Base-by-base conservation (phyloP, 495 filamentous ascomycete genomes). In the Aspergillus sparsus region DNA sequence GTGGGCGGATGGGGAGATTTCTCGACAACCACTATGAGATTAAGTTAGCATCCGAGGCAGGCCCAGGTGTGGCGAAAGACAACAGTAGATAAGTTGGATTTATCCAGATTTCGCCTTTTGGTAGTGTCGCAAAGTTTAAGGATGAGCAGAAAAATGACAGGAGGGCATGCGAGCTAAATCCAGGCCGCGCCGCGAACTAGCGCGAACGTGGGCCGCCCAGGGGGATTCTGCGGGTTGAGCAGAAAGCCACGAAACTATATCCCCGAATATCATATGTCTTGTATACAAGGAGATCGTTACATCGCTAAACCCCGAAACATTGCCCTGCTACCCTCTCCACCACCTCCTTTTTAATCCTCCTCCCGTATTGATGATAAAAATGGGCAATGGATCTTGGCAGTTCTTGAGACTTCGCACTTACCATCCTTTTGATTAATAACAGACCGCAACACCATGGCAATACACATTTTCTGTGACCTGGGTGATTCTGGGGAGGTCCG, bases 391-490 rank as follows among this genome's bases (percentile, higher is more conserved):
- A 57, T 12, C 39, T 31, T 7, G 13, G 44, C 36, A 47, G 18
- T n/a, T 53, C 32, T 51, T 46, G 9, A 13, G 36, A n/a, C 15
- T 11, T 57, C 8, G 49, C 51, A 81, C 89, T 84, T 72, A 92
- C 89, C 87, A 76, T 79, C 82, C 69, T 79, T 79, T 62, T 73
- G 76, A 10, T 81, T 71, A 65, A 93, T 83, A 33, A 93, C 84
- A 5, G 83, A 83, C 52, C 84, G 80, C 51, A 97, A 72, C 51
- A 96, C 89, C 31, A 89, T 76, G 11, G 87, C 88, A 32, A 98
- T 81, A 66, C 90, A 92, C 71, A 87, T 85, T 68, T 89, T 88
- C 57, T 91, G 86, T 50, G 81, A 89, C 64, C 90, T 88, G 8
- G 90, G 85, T 15, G 81, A 82, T 53, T 84, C 82, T 44, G 82